Conservation (phyloP, 1,139 yeast species). For the Saccharomycopsis hybrid region DNA sequence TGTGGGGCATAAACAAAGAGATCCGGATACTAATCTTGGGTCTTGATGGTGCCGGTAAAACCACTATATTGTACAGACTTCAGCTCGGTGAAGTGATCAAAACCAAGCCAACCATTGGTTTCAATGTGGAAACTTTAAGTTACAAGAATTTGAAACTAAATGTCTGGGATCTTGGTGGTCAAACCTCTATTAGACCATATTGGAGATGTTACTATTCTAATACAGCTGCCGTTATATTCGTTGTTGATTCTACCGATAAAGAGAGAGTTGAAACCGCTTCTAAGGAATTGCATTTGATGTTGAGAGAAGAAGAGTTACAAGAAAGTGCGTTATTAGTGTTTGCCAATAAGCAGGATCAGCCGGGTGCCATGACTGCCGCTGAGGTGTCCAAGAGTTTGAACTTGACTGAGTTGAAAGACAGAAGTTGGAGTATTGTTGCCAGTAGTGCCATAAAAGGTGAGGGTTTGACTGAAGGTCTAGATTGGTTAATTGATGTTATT, state of each 20-base stretch:
- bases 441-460: slow-evolving; percentile 95
- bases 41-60: slow-evolving; percentile 96
- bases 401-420: slow-evolving; percentile 81
- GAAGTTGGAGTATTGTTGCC: slow-evolving; percentile 98
- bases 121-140: slow-evolving; percentile 89
- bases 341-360: slow-evolving; percentile 96
- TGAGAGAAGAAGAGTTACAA: slow-evolving; percentile 83
- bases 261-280: slow-evolving; percentile 86
- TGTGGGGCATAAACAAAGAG: slow-evolving; percentile 90
- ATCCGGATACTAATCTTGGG: slow-evolving; percentile 89
- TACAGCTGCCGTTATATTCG: slow-evolving; percentile 94
- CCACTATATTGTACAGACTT: slow-evolving; percentile 84
- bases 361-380: slow-evolving; percentile 91
- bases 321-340: slow-evolving; percentile 89
- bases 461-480: slow-evolving; percentile 92
- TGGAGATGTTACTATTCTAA: slow-evolving; percentile 97
- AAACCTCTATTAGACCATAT: slow-evolving; percentile 92
- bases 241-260: slow-evolving; percentile 93
- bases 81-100: slow-evolving; percentile 93
- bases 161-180: slow-evolving; percentile 93
- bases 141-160: slow-evolving; percentile 88
- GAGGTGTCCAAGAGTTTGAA: slow-evolving; percentile 87
- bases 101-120: slow-evolving; percentile 94
- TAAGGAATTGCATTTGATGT: slow-evolving; percentile 86
- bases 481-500: slow-evolving; percentile 95